A percentile compares a stretch with the other conserved stretches of the same genome.
phyloP scores from a whole-genome alignment of 1,139 yeast species.

The Debaryomyces nepalensis region DNA sequence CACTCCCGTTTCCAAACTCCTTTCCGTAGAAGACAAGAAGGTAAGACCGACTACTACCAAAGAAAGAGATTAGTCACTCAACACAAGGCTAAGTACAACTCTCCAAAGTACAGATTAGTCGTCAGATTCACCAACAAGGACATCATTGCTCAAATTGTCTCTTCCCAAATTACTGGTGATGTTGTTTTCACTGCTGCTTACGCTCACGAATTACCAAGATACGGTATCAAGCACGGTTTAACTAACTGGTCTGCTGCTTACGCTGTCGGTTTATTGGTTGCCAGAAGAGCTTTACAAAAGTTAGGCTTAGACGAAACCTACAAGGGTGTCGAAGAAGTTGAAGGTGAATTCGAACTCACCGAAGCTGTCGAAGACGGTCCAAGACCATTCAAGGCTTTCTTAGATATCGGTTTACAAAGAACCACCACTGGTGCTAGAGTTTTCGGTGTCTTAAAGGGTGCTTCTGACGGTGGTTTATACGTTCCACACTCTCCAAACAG shows the following conservation, averaged over 20 bases:
- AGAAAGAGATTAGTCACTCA: conserved; percentile 99
- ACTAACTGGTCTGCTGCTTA: conserved; percentile 99
- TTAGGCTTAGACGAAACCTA: conserved; percentile 98
- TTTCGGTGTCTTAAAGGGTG: conserved; percentile 99
- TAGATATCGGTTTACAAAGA: conserved; percentile 99
- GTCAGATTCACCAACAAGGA: conserved; percentile 99
- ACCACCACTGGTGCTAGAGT: conserved; percentile 99
- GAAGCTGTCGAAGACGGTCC: conserved; percentile 99
- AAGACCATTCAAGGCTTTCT: conserved; percentile 99
- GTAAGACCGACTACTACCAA: conserved; percentile 99
- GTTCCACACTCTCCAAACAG: conserved; percentile 99
- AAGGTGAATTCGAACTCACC: conserved; percentile 98
- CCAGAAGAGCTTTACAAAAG: conserved; percentile 99
- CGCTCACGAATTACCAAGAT: conserved; percentile 97
- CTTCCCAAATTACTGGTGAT: conserved; percentile 98
- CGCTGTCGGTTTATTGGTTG: conserved; percentile 98
- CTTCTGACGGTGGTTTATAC: conserved; percentile 99
- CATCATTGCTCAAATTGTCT: conserved; percentile 95
- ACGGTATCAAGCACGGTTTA: conserved; percentile 98
- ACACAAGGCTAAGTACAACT: conserved; percentile 99
- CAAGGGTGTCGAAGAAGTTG: conserved; percentile 98
- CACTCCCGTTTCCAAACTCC: conserved; percentile 99
- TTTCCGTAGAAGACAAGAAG: conserved; percentile 99
- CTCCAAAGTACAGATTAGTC: conserved; percentile 99
- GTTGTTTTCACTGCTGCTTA: conserved; percentile 96